Percentiles rank a stretch among this genome's conserved stretches.
Evolutionary conservation across 495 filamentous ascomycete genomes (phyloP).

Genomic region (Penicillium malachiteum): DNA sequence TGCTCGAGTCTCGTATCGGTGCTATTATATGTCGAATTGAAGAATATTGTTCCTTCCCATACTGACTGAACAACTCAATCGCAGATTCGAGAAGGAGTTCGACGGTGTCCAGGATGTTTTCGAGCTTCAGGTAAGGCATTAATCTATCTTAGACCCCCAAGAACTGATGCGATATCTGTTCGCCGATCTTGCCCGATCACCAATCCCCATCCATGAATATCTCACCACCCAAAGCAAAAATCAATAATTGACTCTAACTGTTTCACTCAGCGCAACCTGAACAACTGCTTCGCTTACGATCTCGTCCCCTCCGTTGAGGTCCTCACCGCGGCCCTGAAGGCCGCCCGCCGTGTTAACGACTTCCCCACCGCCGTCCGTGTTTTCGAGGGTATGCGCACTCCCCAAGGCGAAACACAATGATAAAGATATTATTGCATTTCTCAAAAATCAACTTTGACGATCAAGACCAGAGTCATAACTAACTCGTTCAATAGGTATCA

Average conservation of each 20-base stretch:
- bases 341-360: constrained; percentile 95
- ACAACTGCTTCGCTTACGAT: constrained; percentile 99
- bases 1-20: constrained; percentile 13
- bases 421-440: neutral
- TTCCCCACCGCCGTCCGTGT: constrained; percentile 96
- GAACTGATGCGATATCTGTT: constrained; percentile 11
- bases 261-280: constrained; percentile 81
- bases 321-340: constrained; percentile 84
- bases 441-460: neutral
- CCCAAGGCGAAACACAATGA: neutral
- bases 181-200: constrained; percentile 7
- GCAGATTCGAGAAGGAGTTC: constrained; percentile 99
- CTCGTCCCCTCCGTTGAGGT: constrained; percentile 93
- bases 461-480: constrained; percentile 13
- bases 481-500: constrained; percentile 67
- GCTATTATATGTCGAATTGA: constrained; percentile 1
- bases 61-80: constrained; percentile 28
- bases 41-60: neutral
- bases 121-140: constrained; percentile 86
- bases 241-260: neutral
- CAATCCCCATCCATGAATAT: neutral
- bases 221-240: neutral
- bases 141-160: constrained; percentile 1
- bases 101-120: constrained; percentile 97
- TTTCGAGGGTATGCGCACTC: constrained; percentile 77